phyloP scores from a whole-genome alignment of 202 grass and related monocot genomes.

The Zoysia matrella region DNA sequence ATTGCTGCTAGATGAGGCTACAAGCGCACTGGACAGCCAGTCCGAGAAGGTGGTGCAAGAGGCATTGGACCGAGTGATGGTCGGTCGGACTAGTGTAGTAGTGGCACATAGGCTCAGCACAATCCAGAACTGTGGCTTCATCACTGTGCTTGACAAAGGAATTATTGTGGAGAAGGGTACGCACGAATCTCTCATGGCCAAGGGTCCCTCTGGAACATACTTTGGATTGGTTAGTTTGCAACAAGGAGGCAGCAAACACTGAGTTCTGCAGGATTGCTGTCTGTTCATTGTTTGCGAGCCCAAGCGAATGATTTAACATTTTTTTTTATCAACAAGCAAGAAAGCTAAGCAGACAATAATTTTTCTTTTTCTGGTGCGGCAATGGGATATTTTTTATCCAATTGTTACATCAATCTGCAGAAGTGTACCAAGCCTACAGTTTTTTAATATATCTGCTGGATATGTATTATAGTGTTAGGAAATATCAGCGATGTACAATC shows the following conservation, averaged over 20 bases:
- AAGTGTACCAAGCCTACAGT: conserved; percentile 26
- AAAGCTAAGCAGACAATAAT: too few species aligned
- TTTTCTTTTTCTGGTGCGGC: too few species aligned
- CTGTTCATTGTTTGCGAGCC: too few species aligned
- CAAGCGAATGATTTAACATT: too few species aligned
- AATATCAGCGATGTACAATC: conserved; percentile 40
- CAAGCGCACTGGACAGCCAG: too few species aligned
- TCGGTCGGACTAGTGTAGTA: too few species aligned
- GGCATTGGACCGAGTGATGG: too few species aligned
- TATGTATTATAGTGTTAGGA: neutral
- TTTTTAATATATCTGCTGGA: neutral
- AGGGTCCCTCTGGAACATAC: conserved; percentile 52
- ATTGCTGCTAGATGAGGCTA: conserved; percentile 59
- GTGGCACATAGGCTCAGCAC: too few species aligned
- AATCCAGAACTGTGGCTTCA: conserved; percentile 64
- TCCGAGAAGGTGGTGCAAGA: too few species aligned
- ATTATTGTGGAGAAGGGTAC: conserved; percentile 82
- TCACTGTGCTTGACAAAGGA: conserved; percentile 83
- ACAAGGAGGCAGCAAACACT: conserved; percentile 46
- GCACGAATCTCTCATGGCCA: conserved; percentile 48
- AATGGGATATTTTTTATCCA: conserved; percentile 7
- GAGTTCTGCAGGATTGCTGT: too few species aligned
- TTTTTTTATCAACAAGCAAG: too few species aligned
- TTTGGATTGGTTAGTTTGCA: conserved; percentile 78
- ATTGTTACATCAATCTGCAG: conserved; percentile 7